Conservation (phyloP, 805 yeast genomes). For the Ogataea thermomethanolica region DNA sequence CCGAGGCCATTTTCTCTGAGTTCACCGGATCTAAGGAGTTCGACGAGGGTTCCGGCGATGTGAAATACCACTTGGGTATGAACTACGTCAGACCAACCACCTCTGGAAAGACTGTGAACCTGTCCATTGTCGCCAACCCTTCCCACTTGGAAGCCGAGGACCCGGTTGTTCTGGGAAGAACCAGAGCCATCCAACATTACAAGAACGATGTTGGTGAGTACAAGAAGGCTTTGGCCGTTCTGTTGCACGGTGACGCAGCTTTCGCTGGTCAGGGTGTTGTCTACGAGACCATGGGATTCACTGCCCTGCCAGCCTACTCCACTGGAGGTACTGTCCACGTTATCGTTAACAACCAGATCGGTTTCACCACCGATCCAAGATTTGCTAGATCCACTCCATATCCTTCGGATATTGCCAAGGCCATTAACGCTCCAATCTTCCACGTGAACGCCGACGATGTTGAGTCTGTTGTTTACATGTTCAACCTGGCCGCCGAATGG, state of each 20-base stretch:
- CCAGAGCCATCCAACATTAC: slow-evolving; percentile 91
- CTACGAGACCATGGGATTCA: slow-evolving; percentile 96
- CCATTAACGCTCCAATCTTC: slow-evolving; percentile 97
- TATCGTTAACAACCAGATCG: slow-evolving; percentile 96
- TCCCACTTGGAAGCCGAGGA: slow-evolving; percentile 99
- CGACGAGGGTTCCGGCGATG: slow-evolving; percentile 98
- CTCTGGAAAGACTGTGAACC: slow-evolving; percentile 91
- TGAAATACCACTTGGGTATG: slow-evolving; percentile 98
- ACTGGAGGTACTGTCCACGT: slow-evolving; percentile 98
- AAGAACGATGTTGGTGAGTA: slow-evolving; percentile 80
- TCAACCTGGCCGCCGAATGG: slow-evolving; percentile 98
- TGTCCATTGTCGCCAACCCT: slow-evolving; percentile 97
- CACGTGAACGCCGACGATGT: slow-evolving; percentile 98
- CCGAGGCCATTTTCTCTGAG: slow-evolving; percentile 95
- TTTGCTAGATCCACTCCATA: slow-evolving; percentile 96
- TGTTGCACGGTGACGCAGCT: slow-evolving; percentile 99
- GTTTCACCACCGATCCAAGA: slow-evolving; percentile 99
- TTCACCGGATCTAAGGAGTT: slow-evolving; percentile 83
- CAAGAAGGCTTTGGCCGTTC: slow-evolving; percentile 85
- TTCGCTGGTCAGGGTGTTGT: slow-evolving; percentile 99
- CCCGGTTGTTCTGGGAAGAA: slow-evolving; percentile 97
- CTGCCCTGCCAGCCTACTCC: slow-evolving; percentile 87
- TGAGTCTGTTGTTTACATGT: slow-evolving; percentile 86
- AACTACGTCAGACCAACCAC: slow-evolving; percentile 99
- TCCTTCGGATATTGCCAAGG: slow-evolving; percentile 96